Conservation (phyloP, 768 basidiomycete genomes). For the Agrocybe chaxingu region DNA sequence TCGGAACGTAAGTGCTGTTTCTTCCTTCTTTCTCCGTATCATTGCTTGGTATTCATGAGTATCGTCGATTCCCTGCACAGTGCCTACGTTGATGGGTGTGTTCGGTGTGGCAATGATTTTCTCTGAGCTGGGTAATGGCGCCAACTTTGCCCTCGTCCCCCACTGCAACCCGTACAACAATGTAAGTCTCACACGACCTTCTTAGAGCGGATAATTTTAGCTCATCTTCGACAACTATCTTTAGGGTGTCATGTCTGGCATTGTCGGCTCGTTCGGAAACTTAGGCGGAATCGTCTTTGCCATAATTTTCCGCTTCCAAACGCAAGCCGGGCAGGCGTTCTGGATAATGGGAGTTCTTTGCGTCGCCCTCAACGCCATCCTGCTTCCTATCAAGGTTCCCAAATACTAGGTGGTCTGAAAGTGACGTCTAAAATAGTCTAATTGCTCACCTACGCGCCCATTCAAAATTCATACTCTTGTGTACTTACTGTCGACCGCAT, state of each 20-base stretch:
- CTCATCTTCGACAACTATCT: constrained; percentile 3
- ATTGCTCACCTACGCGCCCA: not conserved
- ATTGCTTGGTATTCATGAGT: not conserved
- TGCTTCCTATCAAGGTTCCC: constrained; percentile 24
- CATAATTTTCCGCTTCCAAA: constrained; percentile 44
- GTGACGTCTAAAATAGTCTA: not conserved
- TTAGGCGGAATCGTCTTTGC: constrained; percentile 47
- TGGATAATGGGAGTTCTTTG: constrained; percentile 45
- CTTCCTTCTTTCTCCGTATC: not conserved
- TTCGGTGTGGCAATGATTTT: constrained; percentile 38
- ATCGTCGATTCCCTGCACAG: constrained; percentile 6
- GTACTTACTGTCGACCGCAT: too few relatives aligned
- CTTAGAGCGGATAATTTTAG: not conserved
- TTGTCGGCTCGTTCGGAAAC: constrained; percentile 36
- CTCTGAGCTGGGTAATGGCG: constrained; percentile 45
- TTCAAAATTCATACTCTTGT: too few relatives aligned
- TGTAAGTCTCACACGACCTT: constrained; percentile 5
- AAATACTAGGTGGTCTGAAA: constrained; percentile 10
- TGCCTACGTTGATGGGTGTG: constrained; percentile 35
- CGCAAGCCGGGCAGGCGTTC: constrained; percentile 38
- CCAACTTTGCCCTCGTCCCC: constrained; percentile 48
- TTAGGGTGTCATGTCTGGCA: constrained; percentile 32
- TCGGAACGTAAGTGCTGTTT: constrained; percentile 30
- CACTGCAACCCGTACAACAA: constrained; percentile 43
- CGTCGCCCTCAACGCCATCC: constrained; percentile 25